Evolutionary conservation across 1,139 yeast genomes (phyloP).

Genomic region (Yamadazyma aaseri): DNA sequence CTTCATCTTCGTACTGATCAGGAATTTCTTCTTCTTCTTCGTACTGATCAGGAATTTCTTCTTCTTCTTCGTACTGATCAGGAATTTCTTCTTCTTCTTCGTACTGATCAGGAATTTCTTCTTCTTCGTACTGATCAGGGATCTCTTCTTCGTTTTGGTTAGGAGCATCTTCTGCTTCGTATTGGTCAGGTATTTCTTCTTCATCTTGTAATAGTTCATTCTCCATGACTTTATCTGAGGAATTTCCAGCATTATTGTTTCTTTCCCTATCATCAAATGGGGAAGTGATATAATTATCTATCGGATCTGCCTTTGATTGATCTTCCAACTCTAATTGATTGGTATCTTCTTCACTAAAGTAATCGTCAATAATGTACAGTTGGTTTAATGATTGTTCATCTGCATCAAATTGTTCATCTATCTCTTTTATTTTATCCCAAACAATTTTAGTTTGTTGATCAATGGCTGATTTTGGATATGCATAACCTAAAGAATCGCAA

Average conservation of each 20-base stretch:
- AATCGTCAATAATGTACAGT: too few relatives aligned
- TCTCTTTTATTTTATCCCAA: slow-evolving; percentile 8
- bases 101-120: slow-evolving; percentile 8
- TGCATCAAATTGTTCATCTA: slow-evolving; percentile 9
- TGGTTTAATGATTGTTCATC: too few relatives aligned
- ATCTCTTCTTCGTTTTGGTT: slow-evolving; percentile 5
- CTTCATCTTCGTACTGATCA: slow-evolving; percentile 11
- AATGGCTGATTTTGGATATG: slow-evolving; percentile 25
- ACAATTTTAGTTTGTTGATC: slow-evolving; percentile 15
- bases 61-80: slow-evolving; percentile 7
- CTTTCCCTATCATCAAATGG: too few relatives aligned
- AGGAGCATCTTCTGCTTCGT: slow-evolving; percentile 3
- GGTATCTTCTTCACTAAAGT: too few relatives aligned
- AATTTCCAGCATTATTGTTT: too few relatives aligned
- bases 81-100: slow-evolving; percentile 9
- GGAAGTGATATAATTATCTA: too few relatives aligned
- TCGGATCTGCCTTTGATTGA: too few relatives aligned
- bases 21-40: slow-evolving; percentile 8
- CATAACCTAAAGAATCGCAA: slow-evolving; percentile 31
- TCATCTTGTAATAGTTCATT: too few relatives aligned
- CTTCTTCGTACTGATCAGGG: slow-evolving; percentile 5
- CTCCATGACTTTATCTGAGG: too few relatives aligned
- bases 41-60: slow-evolving; percentile 6
- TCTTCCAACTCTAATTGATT: too few relatives aligned
- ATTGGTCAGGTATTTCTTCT: slow-evolving; percentile 6